Base-by-base conservation (phyloP, 2,329 filamentous ascomycete genomes). In the Xylariaceae sp. region DNA sequence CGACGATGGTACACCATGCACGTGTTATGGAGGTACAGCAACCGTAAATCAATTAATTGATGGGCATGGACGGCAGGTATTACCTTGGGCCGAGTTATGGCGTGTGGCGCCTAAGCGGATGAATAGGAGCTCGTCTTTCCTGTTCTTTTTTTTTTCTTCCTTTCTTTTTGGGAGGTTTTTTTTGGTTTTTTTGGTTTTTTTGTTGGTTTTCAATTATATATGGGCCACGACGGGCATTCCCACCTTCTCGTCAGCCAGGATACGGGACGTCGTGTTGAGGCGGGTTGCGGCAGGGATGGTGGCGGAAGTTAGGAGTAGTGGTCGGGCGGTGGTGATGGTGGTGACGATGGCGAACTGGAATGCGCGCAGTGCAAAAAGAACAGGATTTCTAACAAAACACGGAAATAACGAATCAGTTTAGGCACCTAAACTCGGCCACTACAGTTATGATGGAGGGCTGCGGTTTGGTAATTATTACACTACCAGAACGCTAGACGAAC, bases 1-100 rank as follows among this genome's bases (percentile, higher is more conserved):
- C 60, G 54, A 58, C 50, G 55, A 58, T 51, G 56, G 56, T 48
- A 60, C 60, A 60, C 58, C 59, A 62, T 62, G 60, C 60, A 62
- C 60, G 58, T 62, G 58, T 60, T 54, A 58, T 56, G 55, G 57
- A 60, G 56, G 56, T 54, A 60, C 56, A 60, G 58, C 35, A 55
- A 57, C 56, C 51, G 59, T 43, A 57, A 58, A 55, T 59, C 57
- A 61, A 61, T 61, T 59, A 57, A 59, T 59, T 59, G 52, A 59
- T 51, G 54, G 54, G 47, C 56, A 57, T 51, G 19, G 19, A 19
- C 19, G 19, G 19, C 19, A 54, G 35, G 35, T 11, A 54, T 57
- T 60, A 60, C 55, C 55, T 55, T 45, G 53, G 52, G 51, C 53
- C 50, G 51, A 52, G 50, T 7, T 37, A 37, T 11, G 44, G 49